Conservation (phyloP, 768 basidiomycete genomes). For the Polyporus arcularius region DNA sequence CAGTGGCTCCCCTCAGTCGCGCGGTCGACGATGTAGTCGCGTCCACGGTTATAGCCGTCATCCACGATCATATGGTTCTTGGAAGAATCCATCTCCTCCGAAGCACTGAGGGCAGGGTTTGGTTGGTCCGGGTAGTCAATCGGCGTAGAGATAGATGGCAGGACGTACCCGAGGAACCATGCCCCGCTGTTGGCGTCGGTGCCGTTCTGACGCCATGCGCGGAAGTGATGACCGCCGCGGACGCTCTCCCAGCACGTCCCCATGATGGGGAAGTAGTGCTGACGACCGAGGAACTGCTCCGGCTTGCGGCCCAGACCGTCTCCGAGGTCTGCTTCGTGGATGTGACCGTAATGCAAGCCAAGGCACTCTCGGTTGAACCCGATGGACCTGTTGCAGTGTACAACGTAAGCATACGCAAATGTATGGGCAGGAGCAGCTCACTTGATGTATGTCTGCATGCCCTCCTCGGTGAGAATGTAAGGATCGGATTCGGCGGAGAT, state of each 20-base stretch:
- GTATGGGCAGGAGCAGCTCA: slow-evolving; percentile 29
- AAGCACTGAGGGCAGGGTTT: slow-evolving; percentile 47
- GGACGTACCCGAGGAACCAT: slow-evolving; percentile 79
- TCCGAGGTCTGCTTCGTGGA: slow-evolving; percentile 81
- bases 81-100: slow-evolving; percentile 69
- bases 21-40: slow-evolving; percentile 73
- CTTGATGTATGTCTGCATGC: slow-evolving; percentile 72
- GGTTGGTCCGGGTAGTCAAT: no score
- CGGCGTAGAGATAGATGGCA: neutral
- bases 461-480: slow-evolving; percentile 71
- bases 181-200: slow-evolving; percentile 69
- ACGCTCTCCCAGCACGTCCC: slow-evolving; percentile 91
- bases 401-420: neutral
- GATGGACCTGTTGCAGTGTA: slow-evolving; percentile 52
- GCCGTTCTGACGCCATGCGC: slow-evolving; percentile 89
- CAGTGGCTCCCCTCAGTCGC: slow-evolving; percentile 63
- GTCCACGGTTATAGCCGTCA: slow-evolving; percentile 81
- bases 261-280: slow-evolving; percentile 75
- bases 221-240: slow-evolving; percentile 83
- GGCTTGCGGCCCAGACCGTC: slow-evolving; percentile 74
- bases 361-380: slow-evolving; percentile 85
- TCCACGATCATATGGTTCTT: slow-evolving; percentile 73
- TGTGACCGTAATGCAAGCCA: slow-evolving; percentile 72
- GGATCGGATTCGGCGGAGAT: slow-evolving; percentile 81
- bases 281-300: slow-evolving; percentile 74